Base-by-base conservation (phyloP, 2,329 filamentous ascomycete species). In the Aspergillus novoparasiticus region DNA sequence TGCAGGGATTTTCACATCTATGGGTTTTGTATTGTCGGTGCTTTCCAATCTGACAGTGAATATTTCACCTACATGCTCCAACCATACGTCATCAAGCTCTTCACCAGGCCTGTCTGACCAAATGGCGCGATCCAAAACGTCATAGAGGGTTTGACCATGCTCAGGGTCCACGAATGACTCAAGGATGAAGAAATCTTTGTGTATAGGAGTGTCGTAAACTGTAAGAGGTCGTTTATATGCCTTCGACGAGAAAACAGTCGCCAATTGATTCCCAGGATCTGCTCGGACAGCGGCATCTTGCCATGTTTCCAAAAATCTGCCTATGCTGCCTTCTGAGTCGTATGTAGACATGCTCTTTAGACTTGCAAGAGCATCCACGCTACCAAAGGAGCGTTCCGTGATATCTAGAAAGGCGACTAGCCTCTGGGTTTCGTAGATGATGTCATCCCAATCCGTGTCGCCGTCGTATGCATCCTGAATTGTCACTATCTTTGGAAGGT, bases 331-430 rank as follows among this genome's bases (percentile, higher is more conserved):
- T 55, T 81, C 78, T 0, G 75, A 69, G 57, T 76, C 72, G 39
- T 75, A 73, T 5, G 71, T 69, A 41, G 71, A 69, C 57, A 78
- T 69, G 41, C 70, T 68, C 36, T 82, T 79, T 10, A 84, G 69
- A 45, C 81, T 75, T 30, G 79, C 74, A 46, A 89, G 75, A 1
- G 80, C 79, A 66, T 85, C 84, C 6, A 80, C 78, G 65, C 84
- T 88, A 5, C 84, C 87, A 72, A 89, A 89, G 2, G 85, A 82
- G 61, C 87, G 82, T 50, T 84, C 76, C 4, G 86, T 87, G 5
- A 73, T 75, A 68, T 88, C 85, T 55, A 89, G 73, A 60, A 89
- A 87, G 5, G 87, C 86, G 80, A 89, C 86, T 54, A 89, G 69
- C 14, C 87, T 82, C 71, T 90, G 87, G 41, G 82, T 78, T 73